These are phyloP conservation scores for Komagataea norvegica DNA, from an alignment of 1,139 yeast species.

Conservation along the genomic window DNA sequence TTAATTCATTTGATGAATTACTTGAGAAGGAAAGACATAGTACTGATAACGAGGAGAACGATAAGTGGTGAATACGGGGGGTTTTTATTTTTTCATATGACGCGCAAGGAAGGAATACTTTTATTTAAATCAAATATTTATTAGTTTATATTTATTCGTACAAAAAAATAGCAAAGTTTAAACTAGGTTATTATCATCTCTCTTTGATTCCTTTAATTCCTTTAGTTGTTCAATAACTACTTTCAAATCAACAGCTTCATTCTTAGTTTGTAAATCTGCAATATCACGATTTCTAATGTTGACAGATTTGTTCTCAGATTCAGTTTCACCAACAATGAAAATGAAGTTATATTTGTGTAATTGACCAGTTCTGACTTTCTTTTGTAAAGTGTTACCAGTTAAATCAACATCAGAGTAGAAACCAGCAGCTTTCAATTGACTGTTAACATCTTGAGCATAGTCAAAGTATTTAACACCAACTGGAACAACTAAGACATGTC, in stretches of 20 bases:
- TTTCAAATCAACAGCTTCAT: slow-evolving; percentile 69
- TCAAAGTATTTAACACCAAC: slow-evolving; percentile 90
- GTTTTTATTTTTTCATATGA: background rate
- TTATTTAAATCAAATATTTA: background rate
- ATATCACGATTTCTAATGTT: slow-evolving; percentile 93
- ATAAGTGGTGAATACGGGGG: slow-evolving; percentile 16
- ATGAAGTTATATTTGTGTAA: slow-evolving; percentile 87
- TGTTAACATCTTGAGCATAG: slow-evolving; percentile 77
- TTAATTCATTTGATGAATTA: slow-evolving; percentile 20
- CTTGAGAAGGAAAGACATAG: slow-evolving; percentile 23
- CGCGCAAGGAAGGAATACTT: background rate
- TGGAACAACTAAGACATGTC: slow-evolving; percentile 92
- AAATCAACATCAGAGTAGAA: slow-evolving; percentile 91
- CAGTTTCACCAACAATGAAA: slow-evolving; percentile 95
- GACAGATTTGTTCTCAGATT: slow-evolving; percentile 69
- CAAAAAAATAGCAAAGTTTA: slow-evolving; percentile 3
- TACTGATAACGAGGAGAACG: slow-evolving; percentile 16
- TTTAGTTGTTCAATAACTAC: slow-evolving; percentile 64
- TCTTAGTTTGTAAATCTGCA: slow-evolving; percentile 80
- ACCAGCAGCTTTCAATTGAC: slow-evolving; percentile 58
- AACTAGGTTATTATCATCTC: slow-evolving; percentile 52
- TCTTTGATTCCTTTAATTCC: slow-evolving; percentile 60
- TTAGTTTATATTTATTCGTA: background rate
- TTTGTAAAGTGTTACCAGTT: slow-evolving; percentile 90
- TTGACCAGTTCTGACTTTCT: slow-evolving; percentile 96